Conservation (phyloP, 371 early-diverging fungal species). For the Rhizopus delemar region DNA sequence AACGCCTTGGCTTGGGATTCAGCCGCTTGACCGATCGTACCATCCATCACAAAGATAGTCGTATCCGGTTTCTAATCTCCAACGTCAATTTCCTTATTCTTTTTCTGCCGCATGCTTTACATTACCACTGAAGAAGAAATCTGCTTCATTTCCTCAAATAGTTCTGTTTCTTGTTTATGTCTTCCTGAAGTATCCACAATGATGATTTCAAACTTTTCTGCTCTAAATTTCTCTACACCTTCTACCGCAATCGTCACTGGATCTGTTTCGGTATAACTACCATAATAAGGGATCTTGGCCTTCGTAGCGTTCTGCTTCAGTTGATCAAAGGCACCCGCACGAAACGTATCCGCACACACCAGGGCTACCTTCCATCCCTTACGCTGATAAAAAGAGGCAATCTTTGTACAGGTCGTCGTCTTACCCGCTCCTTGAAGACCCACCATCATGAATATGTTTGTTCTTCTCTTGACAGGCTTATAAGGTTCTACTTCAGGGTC, state of each 20-base stretch:
- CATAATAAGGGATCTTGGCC: slow-evolving; percentile 98
- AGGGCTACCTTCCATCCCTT: slow-evolving; percentile 97
- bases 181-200: slow-evolving; percentile 99
- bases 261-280: slow-evolving; percentile 90
- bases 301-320: slow-evolving; percentile 98
- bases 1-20: slow-evolving; percentile 97
- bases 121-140: slow-evolving; percentile 82
- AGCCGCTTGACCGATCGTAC: slow-evolving; percentile 99
- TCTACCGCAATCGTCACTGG: slow-evolving; percentile 94
- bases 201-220: slow-evolving; percentile 97
- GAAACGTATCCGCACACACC: slow-evolving; percentile 99
- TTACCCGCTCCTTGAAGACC: slow-evolving; percentile 99
- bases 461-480: slow-evolving; percentile 82
- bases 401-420: slow-evolving; percentile 99
- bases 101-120: slow-evolving; percentile 10
- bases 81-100: background rate
- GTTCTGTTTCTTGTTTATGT: slow-evolving; percentile 97
- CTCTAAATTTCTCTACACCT: slow-evolving; percentile 96
- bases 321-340: slow-evolving; percentile 99
- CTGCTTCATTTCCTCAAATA: slow-evolving; percentile 99
- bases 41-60: slow-evolving; percentile 99
- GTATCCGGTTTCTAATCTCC: slow-evolving; percentile 77
- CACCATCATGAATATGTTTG: slow-evolving; percentile 98
- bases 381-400: slow-evolving; percentile 95
- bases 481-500: slow-evolving; percentile 93